Conservation (phyloP, 2,329 filamentous ascomycete species). For the Pseudogymnoascus verrucosus region DNA sequence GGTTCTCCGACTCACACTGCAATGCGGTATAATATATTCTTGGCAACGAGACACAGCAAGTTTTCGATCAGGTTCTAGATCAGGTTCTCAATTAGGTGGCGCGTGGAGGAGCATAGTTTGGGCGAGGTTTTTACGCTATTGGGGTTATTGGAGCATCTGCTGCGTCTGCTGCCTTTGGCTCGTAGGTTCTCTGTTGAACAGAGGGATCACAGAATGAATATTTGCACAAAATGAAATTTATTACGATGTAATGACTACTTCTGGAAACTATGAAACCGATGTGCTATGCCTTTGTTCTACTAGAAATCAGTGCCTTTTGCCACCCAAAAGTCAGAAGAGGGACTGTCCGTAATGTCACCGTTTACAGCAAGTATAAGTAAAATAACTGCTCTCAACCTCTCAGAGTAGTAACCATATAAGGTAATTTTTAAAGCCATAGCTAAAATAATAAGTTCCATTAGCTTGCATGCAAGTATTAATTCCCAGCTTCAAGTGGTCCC, state of each 20-base stretch:
- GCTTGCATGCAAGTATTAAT: neutral
- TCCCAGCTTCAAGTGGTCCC: neutral
- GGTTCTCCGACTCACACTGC: neutral
- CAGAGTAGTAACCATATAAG: neutral
- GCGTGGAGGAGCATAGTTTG: slow-evolving; percentile 3
- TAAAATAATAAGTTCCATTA: neutral
- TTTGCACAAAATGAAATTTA: neutral
- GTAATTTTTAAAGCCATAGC: neutral
- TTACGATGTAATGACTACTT: neutral
- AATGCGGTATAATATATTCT: neutral
- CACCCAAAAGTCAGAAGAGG: neutral
- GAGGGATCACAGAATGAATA: neutral
- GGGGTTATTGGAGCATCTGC: slow-evolving; percentile 1
- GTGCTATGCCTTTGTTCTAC: neutral
- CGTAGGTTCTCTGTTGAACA: neutral
- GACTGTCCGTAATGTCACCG: neutral
- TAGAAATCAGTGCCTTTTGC: neutral
- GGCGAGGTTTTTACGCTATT: slow-evolving; percentile 4
- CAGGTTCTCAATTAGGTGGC: slow-evolving; percentile 2
- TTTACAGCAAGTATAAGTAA: neutral
- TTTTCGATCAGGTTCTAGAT: slow-evolving; percentile 2
- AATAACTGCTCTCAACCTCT: neutral
- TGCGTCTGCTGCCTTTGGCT: neutral
- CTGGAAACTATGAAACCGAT: neutral
- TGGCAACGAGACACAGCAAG: slow-evolving; percentile 4